A percentile compares a stretch with the other conserved stretches of the same genome.
Conservation (phyloP, 1,139 yeast species). For the Debaryomyces robertsiae region DNA sequence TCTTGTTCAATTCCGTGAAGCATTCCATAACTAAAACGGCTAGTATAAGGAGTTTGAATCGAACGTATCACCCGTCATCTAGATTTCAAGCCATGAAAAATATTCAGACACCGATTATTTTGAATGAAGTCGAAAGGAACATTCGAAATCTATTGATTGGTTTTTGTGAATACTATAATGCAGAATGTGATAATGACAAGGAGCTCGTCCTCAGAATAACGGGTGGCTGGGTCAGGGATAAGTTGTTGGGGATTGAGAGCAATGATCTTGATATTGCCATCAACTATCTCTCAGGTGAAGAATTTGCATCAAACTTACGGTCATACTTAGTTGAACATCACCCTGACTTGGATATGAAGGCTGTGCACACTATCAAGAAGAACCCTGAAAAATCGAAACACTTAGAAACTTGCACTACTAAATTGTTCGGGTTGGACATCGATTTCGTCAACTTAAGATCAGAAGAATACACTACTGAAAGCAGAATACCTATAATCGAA, state of each 20-base stretch:
- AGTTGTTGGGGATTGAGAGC: conserved; percentile 73
- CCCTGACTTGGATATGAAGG: conserved; percentile 46
- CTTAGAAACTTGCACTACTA: conserved; percentile 93
- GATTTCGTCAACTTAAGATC: conserved; percentile 91
- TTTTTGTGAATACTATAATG: conserved; percentile 42
- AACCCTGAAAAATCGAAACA: conserved; percentile 97
- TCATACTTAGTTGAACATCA: conserved; percentile 50
- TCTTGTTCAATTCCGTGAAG: conserved; percentile 1
- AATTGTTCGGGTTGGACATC: conserved; percentile 74
- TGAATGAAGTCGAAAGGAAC: conserved; percentile 51
- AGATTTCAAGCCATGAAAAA: conserved; percentile 19
- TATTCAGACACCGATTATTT: conserved; percentile 27
- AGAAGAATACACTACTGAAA: conserved; percentile 79
- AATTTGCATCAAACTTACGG: conserved; percentile 71
- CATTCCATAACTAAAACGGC: conserved; percentile 3
- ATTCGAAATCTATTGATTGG: conserved; percentile 50
- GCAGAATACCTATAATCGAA: conserved; percentile 75
- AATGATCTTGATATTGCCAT: conserved; percentile 93
- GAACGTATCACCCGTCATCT: not conserved
- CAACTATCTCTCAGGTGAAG: conserved; percentile 80
- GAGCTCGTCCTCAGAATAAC: conserved; percentile 70
- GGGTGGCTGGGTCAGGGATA: conserved; percentile 99
- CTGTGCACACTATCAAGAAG: conserved; percentile 79
- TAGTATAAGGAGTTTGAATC: not conserved
- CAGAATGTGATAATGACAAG: conserved; percentile 13